Evolutionary conservation across 129 eudicot genomes (phyloP), one percentile per base, ranked within the genome.

Genomic region (Pittosporum tobira): DNA sequence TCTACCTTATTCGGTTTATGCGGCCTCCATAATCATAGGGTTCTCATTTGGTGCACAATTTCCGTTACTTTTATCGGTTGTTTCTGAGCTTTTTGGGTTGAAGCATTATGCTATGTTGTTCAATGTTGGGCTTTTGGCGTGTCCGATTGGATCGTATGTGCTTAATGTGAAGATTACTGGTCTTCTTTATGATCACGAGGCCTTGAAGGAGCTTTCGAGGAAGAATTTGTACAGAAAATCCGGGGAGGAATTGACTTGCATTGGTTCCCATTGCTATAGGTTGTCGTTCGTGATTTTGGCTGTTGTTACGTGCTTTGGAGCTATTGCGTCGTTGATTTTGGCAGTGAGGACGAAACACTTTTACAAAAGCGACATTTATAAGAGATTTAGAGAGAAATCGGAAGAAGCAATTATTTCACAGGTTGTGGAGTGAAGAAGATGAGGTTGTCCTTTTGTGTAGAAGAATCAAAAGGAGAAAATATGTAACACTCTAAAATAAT

Each of bases 141-240:
- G 59, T 45, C 79, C 79, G 2, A 45, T 73, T 20, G 79, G 79
- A 9, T 73, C 73, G 0, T 73, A 73, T 47, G n/a, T 73, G 3
- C 52, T 73, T 2, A 73, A 67, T 62, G 79, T 62, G 15, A 63
- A 61, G 25, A 22, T 73, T 2, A 29, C 66, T 5, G 74, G 73
- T 6, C 51, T 2, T 22, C 53, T 73, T 40, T 67, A 73, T 51
- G 79, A 73, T 50, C 24, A 23, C 13, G 69, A 73, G 55, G 79
- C 79, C 6, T 9, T 53, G 18, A 73, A 54, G 67, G 47, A 61
- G 12, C 48, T 73, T 16, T 65, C 28, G 3, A 36, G 10, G 11
- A 43, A 23, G 64, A 67, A 73, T 1, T 2, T 67, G 50, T 23
- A 2, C 4, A 57, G 77, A 26, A 3, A 31, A 13, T 34, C 53